Conservation (phyloP, 2,329 filamentous ascomycete species). For the Stachybotrys chartarum region DNA sequence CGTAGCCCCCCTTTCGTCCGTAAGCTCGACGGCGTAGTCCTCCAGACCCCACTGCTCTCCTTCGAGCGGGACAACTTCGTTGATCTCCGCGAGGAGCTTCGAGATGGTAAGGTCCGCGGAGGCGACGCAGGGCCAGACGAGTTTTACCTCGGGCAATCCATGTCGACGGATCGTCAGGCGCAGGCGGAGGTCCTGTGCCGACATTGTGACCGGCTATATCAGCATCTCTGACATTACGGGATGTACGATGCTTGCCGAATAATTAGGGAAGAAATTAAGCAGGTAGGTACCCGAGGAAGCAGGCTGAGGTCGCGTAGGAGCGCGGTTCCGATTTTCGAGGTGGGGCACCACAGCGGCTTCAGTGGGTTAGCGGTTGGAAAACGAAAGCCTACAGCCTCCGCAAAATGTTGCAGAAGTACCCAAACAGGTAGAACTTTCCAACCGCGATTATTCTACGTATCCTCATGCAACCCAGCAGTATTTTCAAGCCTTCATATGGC, state of each 20-base stretch:
- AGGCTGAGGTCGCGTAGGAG: not conserved
- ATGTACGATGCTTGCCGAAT: no score
- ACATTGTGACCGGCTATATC: conserved; percentile 13
- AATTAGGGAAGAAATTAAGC: no score
- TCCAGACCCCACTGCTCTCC: conserved; percentile 77
- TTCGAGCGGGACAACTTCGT: conserved; percentile 76
- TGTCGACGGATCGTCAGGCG: conserved; percentile 67
- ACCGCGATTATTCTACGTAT: no score
- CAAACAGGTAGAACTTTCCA: no score
- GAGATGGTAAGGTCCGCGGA: conserved; percentile 61
- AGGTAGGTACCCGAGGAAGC: no score
- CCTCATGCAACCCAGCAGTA: no score
- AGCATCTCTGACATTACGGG: no score
- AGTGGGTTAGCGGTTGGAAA: not conserved
- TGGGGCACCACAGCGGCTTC: not conserved
- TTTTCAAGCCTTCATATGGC: no score
- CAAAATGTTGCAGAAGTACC: no score
- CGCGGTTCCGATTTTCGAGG: not conserved
- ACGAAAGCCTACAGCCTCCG: no score
- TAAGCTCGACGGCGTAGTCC: conserved; percentile 78
- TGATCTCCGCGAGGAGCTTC: conserved; percentile 70
- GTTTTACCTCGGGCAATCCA: conserved; percentile 61
- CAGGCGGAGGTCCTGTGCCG: conserved; percentile 51
- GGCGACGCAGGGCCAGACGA: conserved; percentile 61
- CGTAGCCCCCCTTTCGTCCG: conserved; percentile 42